These are phyloP conservation scores for Vitis riparia DNA, from an alignment of 164 flowering plant genomes.

Conservation along the genomic window DNA sequence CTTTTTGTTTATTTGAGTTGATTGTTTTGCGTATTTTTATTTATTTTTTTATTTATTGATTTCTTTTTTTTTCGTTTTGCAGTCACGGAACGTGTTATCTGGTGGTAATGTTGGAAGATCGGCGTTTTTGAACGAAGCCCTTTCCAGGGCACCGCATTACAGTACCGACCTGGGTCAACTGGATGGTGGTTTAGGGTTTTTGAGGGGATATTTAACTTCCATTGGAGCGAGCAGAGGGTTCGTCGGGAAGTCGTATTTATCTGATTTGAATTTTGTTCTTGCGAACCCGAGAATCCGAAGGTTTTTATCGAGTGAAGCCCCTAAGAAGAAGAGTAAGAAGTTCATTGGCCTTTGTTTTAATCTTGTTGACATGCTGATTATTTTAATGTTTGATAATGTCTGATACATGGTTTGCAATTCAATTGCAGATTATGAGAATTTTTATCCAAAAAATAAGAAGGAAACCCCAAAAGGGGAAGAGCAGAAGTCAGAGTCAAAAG, in stretches of 20 bases:
- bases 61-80: not conserved
- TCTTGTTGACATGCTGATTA: not conserved
- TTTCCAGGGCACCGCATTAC: constrained; percentile 6
- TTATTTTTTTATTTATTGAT: constrained; percentile 1
- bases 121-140: constrained; percentile 17
- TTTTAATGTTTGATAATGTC: not conserved
- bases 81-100: constrained; percentile 19
- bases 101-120: constrained; percentile 32
- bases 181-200: constrained; percentile 38
- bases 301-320: constrained; percentile 62
- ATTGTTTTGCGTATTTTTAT: not conserved
- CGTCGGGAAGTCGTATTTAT: constrained; percentile 19
- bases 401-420: not conserved
- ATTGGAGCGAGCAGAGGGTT: constrained; percentile 35
- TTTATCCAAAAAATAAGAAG: constrained; percentile 72
- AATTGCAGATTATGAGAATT: constrained; percentile 74
- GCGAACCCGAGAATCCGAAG: constrained; percentile 52
- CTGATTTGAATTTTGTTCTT: constrained; percentile 38
- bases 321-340: constrained; percentile 80
- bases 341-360: not conserved
- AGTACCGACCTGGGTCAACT: constrained; percentile 9
- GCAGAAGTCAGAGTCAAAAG: constrained; percentile 74
- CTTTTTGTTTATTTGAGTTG: not conserved
- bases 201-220: constrained; percentile 58
- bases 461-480: constrained; percentile 66